These are phyloP conservation scores for Corchorus olitorius DNA, from an alignment of 345 rosid species.

Conservation along the genomic window DNA sequence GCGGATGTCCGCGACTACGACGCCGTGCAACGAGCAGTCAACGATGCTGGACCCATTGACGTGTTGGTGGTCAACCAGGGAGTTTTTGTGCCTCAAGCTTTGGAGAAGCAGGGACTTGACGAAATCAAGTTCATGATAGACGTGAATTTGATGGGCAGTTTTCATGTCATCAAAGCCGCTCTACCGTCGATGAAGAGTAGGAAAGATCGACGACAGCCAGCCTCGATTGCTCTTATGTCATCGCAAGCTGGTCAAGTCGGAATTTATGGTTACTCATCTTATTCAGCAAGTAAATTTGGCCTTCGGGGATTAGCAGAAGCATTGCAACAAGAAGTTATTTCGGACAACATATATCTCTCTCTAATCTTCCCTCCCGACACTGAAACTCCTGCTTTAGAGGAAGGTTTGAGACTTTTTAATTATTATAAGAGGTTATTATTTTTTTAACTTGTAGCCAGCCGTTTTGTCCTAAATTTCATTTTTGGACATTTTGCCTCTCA, in stretches of 20 bases:
- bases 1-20: conserved; percentile 82
- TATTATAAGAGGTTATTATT: no score
- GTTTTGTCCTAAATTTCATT: no score
- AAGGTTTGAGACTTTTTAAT: conserved; percentile 43
- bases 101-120: conserved; percentile 58
- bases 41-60: conserved; percentile 64
- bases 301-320: conserved; percentile 85
- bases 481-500: no score
- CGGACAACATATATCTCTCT: conserved; percentile 67
- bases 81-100: conserved; percentile 52
- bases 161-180: conserved; percentile 76
- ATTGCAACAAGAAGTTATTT: conserved; percentile 82
- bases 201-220: conserved; percentile 47
- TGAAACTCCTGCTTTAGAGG: conserved; percentile 67
- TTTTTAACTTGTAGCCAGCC: no score
- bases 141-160: conserved; percentile 78
- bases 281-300: conserved; percentile 80
- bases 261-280: conserved; percentile 80
- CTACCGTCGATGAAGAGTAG: conserved; percentile 69
- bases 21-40: conserved; percentile 47
- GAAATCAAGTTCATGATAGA: conserved; percentile 75
- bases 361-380: conserved; percentile 82
- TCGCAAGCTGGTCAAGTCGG: conserved; percentile 97
- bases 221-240: conserved; percentile 65
- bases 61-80: conserved; percentile 84